Base-by-base conservation (phyloP, 495 filamentous ascomycete genomes). In the Aspergillus carlsbadensis region DNA sequence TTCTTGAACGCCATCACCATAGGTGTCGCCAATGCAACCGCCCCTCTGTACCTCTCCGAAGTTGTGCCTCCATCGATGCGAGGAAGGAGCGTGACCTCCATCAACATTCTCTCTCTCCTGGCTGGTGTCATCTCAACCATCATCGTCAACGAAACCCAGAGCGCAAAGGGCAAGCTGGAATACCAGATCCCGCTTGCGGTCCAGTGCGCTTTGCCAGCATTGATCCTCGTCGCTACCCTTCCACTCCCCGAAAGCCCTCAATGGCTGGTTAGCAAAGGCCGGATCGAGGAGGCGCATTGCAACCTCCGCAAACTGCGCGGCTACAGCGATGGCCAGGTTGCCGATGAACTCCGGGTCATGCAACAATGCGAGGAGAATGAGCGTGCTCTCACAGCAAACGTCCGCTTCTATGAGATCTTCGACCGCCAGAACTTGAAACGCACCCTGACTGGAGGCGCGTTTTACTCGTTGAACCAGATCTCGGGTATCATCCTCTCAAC, bases 261-360 rank as follows among this genome's bases (percentile, higher is more conserved):
- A 54, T 89, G 85, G 84, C 79, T 88, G 10, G 70, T 87, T 45
- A 68, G 73, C 36, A 81, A 84, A 58, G 79, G 78, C 29, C 68
- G 70, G 26, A 55, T 72, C 39, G 56, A 68, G 15, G 37, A 66
- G 57, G 68, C 73, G 34, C 63, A 63, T 36, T 14, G 49, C 26
- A 70, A 70, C 43, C 51, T 75, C 10, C 66, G 70, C 14, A 70
- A 67, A 56, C 58, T 74, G 5, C 71, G 70, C n/a, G 68, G 68
- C 11, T 73, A 60, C 52, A 66, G 62, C 15, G 69, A 71, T 29
- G 47, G 47, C 7, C 48, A 68, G 31, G 59, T 74, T 26, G 68
- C 68, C 1, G 59, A 68, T 18, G 71, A 74, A 50, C 57, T 74
- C 7, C 61, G 56, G 6, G 57, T 72, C 20, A 71, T 74, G 57